Evolutionary conservation across 306 rosid genomes (phyloP).

Genomic region (Dalbergia cultrata): DNA sequence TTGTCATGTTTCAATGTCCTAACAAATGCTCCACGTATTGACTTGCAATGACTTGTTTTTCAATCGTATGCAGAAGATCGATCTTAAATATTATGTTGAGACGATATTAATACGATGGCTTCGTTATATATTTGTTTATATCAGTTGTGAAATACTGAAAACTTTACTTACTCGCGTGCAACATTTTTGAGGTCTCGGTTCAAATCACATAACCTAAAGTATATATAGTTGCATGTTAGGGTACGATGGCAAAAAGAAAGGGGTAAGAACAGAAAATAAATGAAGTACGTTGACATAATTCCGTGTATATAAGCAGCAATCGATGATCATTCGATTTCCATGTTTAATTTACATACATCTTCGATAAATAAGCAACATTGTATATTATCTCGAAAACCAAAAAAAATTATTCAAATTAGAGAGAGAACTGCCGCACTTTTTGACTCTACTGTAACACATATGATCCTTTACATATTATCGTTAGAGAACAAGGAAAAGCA

Average conservation of each 20-base stretch:
- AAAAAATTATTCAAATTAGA: background rate
- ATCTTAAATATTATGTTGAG: background rate
- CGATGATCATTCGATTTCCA: background rate
- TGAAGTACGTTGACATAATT: background rate
- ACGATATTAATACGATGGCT: background rate
- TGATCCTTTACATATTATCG: background rate
- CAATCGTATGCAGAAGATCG: background rate
- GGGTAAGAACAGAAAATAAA: background rate
- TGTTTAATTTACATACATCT: background rate
- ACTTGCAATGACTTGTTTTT: constrained; percentile 1
- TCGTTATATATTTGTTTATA: background rate
- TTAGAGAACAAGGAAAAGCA: background rate
- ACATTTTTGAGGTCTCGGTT: background rate
- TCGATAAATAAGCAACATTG: background rate
- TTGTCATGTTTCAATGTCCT: constrained; percentile 26
- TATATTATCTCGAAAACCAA: constrained; percentile 28
- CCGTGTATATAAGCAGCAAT: background rate
- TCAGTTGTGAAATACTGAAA: background rate
- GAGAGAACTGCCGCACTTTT: constrained; percentile 26
- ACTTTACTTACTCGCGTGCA: background rate
- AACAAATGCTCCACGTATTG: constrained; percentile 13
- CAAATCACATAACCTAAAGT: background rate
- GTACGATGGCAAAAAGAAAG: background rate
- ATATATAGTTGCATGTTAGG: background rate
- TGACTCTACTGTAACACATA: background rate